A percentile compares a stretch with the other conserved stretches of the same genome.
Evolutionary conservation across 2,329 filamentous ascomycete species (phyloP).

Genomic region (Ceratocystis lukuohia): DNA sequence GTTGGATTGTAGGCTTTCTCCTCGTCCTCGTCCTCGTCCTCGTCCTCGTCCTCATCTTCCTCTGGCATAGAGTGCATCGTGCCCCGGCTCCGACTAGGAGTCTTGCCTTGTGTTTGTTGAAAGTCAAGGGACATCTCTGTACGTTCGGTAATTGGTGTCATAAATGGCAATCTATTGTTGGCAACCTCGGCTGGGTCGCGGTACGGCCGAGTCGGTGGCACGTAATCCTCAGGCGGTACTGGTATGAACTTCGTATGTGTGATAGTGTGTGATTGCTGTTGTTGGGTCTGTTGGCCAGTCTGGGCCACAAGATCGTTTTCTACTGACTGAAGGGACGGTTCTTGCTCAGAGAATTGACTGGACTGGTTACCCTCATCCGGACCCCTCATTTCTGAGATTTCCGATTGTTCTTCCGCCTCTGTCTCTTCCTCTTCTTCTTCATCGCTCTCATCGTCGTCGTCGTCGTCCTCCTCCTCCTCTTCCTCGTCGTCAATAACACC

Average conservation of each 20-base stretch:
- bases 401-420: constrained; percentile 24
- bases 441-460: constrained; percentile 13
- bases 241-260: constrained; percentile 60
- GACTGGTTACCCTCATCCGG: constrained; percentile 27
- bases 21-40: constrained; percentile 20
- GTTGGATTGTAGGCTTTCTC: constrained; percentile 24
- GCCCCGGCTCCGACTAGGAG: constrained; percentile 50
- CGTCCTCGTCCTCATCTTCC: constrained; percentile 26
- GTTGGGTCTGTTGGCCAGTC: not conserved
- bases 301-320: constrained; percentile 3
- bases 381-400: constrained; percentile 24
- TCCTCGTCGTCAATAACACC: constrained; percentile 25
- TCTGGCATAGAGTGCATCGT: constrained; percentile 21
- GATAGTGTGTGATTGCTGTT: constrained; percentile 30
- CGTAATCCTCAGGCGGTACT: constrained; percentile 73
- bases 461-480: constrained; percentile 28
- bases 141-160: constrained; percentile 95
- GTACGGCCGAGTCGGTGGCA: constrained; percentile 65
- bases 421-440: constrained; percentile 9
- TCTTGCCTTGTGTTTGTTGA: constrained; percentile 51
- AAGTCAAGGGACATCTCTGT: constrained; percentile 77
- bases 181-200: constrained; percentile 66
- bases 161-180: constrained; percentile 88
- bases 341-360: constrained; percentile 15
- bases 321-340: constrained; percentile 4